Percentiles rank a stretch among this genome's conserved stretches.
Evolutionary conservation across 1,139 yeast species (phyloP).

Genomic region (Suhomyces taliae): DNA sequence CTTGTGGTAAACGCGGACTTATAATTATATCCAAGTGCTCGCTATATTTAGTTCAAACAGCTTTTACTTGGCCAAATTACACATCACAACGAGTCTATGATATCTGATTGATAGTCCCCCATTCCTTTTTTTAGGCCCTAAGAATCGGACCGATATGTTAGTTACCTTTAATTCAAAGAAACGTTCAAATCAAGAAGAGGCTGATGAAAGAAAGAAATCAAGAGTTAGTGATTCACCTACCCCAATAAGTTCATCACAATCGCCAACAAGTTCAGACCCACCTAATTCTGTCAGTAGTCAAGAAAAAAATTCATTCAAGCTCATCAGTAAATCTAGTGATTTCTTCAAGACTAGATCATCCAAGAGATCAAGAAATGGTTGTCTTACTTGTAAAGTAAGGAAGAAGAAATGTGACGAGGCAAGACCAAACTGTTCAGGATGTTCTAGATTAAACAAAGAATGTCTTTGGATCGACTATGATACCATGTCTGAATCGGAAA

Average conservation of each 20-base stretch:
- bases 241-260: neutral
- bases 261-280: no score
- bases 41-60: no score
- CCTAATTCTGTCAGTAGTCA: neutral
- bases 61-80: no score
- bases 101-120: no score
- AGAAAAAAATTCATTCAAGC: conserved; percentile 5
- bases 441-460: conserved; percentile 17
- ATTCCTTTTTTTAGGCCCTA: no score
- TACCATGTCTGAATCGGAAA: conserved; percentile 29
- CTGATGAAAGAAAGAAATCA: neutral
- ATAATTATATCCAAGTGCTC: no score
- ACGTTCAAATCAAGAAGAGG: neutral
- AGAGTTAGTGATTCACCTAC: neutral
- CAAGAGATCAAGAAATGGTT: conserved; percentile 55
- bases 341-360: conserved; percentile 7
- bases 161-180: conserved; percentile 13
- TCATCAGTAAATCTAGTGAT: conserved; percentile 8
- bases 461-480: conserved; percentile 34
- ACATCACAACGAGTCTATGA: no score
- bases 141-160: conserved; percentile 5
- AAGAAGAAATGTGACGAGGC: conserved; percentile 74
- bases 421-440: conserved; percentile 58
- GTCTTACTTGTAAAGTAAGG: conserved; percentile 68
- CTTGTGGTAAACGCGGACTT: no score